phyloP scores from a whole-genome alignment of 2,329 filamentous ascomycete genomes.

The Aspergillus ibericus region DNA sequence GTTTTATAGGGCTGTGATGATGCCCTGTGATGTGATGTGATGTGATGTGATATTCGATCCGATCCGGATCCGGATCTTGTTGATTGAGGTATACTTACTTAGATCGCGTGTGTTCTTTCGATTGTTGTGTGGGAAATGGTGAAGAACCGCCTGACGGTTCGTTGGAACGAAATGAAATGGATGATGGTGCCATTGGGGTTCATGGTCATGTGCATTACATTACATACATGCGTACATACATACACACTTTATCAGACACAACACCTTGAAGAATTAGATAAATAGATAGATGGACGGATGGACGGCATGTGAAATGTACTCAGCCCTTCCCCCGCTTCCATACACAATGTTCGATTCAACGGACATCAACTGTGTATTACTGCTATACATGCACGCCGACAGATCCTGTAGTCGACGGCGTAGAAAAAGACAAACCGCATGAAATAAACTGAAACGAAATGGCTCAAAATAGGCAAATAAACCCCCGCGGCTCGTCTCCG shows the following conservation, averaged over 20 bases:
- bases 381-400: constrained; percentile 3
- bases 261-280: no score
- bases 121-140: no score
- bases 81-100: no score
- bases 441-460: neutral
- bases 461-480: constrained; percentile 1
- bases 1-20: no score
- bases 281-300: neutral
- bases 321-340: neutral
- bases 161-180: no score
- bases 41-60: no score
- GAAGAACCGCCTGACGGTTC: no score
- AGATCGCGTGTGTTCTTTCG: no score
- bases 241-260: neutral
- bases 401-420: neutral
- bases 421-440: neutral
- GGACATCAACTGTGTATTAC: constrained; percentile 10
- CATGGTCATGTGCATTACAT: neutral
- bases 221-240: neutral
- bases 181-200: neutral
- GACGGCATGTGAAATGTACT: neutral
- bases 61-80: no score
- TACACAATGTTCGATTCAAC: neutral
- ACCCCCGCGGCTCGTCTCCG: neutral
- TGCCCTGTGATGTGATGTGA: no score